Evolutionary conservation across 2,329 filamentous ascomycete genomes (phyloP).

Genomic region (Aspergillus spinulosporus): DNA sequence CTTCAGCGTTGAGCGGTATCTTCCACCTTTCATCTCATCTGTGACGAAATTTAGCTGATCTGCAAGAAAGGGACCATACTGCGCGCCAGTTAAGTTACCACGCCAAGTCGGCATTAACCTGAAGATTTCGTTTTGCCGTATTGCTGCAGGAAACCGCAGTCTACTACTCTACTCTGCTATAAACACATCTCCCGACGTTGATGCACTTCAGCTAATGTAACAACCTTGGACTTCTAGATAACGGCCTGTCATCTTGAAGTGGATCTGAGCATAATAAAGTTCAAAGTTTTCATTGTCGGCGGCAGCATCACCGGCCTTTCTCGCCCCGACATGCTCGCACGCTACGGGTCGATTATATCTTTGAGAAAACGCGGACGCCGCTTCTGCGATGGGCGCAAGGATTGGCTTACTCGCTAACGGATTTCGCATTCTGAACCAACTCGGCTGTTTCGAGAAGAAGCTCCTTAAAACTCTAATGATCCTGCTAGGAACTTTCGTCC

Average conservation of each 20-base stretch:
- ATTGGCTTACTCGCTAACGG: slow-evolving; percentile 51
- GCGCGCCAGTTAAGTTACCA: neutral
- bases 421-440: slow-evolving; percentile 52
- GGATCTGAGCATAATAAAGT: neutral
- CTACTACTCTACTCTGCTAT: no score
- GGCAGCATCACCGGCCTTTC: slow-evolving; percentile 52
- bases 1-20: no score
- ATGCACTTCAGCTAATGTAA: no score
- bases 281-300: slow-evolving; percentile 43
- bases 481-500: neutral
- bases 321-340: slow-evolving; percentile 50
- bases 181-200: no score
- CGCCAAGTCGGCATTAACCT: neutral
- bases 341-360: slow-evolving; percentile 48
- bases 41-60: neutral
- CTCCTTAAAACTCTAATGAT: neutral
- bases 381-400: slow-evolving; percentile 50
- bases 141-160: no score
- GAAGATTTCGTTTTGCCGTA: neutral
- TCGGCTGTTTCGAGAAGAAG: slow-evolving; percentile 43
- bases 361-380: slow-evolving; percentile 44
- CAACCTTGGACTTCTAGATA: no score
- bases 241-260: neutral
- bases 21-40: no score
- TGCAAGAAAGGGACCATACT: neutral